A percentile compares a stretch with the other conserved stretches of the same genome.
Evolutionary conservation across 345 rosid species (phyloP).

Genomic region (Rhodamnia rubescens): DNA sequence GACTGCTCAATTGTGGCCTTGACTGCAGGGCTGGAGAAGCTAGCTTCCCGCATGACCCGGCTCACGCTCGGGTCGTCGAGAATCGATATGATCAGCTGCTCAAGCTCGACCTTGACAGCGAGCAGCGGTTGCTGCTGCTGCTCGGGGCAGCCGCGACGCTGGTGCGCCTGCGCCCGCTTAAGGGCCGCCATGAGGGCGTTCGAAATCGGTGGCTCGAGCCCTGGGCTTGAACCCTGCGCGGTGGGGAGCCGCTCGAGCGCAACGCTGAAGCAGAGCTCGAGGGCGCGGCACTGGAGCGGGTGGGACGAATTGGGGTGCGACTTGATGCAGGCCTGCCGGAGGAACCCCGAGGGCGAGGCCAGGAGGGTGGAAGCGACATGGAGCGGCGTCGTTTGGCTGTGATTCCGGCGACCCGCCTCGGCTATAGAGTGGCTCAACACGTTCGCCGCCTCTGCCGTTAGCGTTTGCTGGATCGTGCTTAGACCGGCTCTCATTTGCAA

Average conservation of each 20-base stretch:
- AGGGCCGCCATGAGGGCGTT: slow-evolving; percentile 97
- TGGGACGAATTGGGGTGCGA: slow-evolving; percentile 97
- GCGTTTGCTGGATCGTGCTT: slow-evolving; percentile 92
- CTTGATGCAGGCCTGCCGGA: slow-evolving; percentile 95
- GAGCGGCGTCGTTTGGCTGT: slow-evolving; percentile 90
- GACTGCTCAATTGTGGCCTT: slow-evolving; percentile 89
- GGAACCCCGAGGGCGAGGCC: slow-evolving; percentile 70
- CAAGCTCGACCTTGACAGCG: slow-evolving; percentile 95
- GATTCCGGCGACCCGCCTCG: slow-evolving; percentile 85
- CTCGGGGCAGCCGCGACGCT: slow-evolving; percentile 96
- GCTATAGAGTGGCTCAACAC: slow-evolving; percentile 83
- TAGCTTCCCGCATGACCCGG: slow-evolving; percentile 94
- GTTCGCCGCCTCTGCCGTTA: slow-evolving; percentile 91
- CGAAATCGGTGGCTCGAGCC: slow-evolving; percentile 75
- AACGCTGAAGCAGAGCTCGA: slow-evolving; percentile 99
- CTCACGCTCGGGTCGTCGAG: slow-evolving; percentile 98
- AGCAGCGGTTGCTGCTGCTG: slow-evolving; percentile 95
- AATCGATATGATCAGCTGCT: slow-evolving; percentile 89
- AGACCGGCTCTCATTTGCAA: slow-evolving; percentile 88
- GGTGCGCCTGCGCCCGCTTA: slow-evolving; percentile 97
- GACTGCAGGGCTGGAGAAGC: slow-evolving; percentile 94
- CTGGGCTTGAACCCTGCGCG: slow-evolving; percentile 28
- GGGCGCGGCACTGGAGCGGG: slow-evolving; percentile 97
- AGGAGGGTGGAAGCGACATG: slow-evolving; percentile 94
- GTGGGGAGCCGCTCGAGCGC: slow-evolving; percentile 92